Conservation (phyloP, 129 eudicot species). For the Helichrysum umbraculigerum region DNA sequence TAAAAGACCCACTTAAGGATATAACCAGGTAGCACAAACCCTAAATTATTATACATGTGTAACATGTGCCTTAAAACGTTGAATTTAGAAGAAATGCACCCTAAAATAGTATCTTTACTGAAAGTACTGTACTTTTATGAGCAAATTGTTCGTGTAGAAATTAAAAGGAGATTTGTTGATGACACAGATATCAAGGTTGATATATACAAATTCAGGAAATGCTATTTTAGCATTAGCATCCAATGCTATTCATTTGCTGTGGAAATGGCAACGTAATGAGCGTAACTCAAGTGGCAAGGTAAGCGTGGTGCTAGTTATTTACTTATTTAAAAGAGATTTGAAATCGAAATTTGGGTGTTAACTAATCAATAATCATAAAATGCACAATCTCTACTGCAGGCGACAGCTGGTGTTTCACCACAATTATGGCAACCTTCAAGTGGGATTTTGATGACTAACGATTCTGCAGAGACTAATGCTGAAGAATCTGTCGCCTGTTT, state of each 20-base stretch:
- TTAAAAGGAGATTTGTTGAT: slow-evolving; percentile 16
- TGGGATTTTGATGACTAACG: slow-evolving; percentile 87
- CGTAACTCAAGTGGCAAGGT: slow-evolving; percentile 80
- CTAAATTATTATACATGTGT: too few species aligned
- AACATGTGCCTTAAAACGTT: not conserved
- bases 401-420: slow-evolving; percentile 74
- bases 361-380: slow-evolving; percentile 4
- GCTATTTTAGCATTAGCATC: slow-evolving; percentile 83
- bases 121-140: too few species aligned
- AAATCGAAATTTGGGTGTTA: not conserved
- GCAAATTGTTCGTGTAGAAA: not conserved
- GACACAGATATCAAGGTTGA: slow-evolving; percentile 76
- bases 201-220: slow-evolving; percentile 77
- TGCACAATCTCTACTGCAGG: slow-evolving; percentile 38
- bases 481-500: slow-evolving; percentile 92
- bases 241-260: slow-evolving; percentile 75
- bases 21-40: too few species aligned
- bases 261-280: slow-evolving; percentile 93
- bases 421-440: slow-evolving; percentile 94
- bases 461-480: slow-evolving; percentile 54
- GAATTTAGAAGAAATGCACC: too few species aligned
- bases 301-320: not conserved
- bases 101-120: not conserved
- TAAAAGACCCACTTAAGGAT: too few species aligned
- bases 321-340: slow-evolving; percentile 4